Evolutionary conservation across 2,329 filamentous ascomycete genomes (phyloP).

Genomic region (Rhytidhysteron rufulum): DNA sequence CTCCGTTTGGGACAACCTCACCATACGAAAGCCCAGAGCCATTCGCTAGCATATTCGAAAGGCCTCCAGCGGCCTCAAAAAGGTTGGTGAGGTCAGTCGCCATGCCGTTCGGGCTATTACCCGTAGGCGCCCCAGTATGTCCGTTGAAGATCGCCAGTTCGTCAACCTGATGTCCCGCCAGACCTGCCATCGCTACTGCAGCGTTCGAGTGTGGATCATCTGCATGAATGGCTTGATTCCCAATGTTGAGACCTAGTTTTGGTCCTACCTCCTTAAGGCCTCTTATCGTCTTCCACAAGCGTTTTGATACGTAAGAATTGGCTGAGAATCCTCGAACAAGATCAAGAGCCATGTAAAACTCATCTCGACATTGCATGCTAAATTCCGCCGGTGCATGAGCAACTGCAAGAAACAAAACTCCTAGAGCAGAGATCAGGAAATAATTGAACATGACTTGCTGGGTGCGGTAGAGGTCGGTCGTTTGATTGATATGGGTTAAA

Average conservation of each 20-base stretch:
- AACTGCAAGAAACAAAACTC: conserved; percentile 71
- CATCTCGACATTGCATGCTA: conserved; percentile 63
- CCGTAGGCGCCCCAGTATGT: conserved; percentile 30
- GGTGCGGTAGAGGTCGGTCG: conserved; percentile 65
- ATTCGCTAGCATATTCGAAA: conserved; percentile 38
- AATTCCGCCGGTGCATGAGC: conserved; percentile 72
- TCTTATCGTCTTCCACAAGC: conserved; percentile 69
- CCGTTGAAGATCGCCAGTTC: conserved; percentile 49
- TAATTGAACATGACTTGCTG: conserved; percentile 78
- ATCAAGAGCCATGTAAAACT: conserved; percentile 76
- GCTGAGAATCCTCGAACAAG: conserved; percentile 69
- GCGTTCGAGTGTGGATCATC: conserved; percentile 58
- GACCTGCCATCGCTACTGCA: conserved; percentile 62
- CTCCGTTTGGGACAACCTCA: conserved; percentile 31
- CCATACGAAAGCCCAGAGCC: conserved; percentile 28
- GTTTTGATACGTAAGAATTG: conserved; percentile 67
- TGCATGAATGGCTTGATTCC: conserved; percentile 37
- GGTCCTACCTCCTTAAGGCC: conserved; percentile 70
- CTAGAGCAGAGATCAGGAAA: conserved; percentile 70
- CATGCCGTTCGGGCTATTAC: conserved; percentile 57
- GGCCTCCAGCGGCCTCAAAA: conserved; percentile 61
- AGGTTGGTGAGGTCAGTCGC: conserved; percentile 61
- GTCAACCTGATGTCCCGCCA: conserved; percentile 60
- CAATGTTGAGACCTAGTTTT: conserved; percentile 57
- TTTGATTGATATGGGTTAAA: conserved; percentile 66